Conservation (phyloP, 495 filamentous ascomycete genomes). For the Daldinia caldariorum region DNA sequence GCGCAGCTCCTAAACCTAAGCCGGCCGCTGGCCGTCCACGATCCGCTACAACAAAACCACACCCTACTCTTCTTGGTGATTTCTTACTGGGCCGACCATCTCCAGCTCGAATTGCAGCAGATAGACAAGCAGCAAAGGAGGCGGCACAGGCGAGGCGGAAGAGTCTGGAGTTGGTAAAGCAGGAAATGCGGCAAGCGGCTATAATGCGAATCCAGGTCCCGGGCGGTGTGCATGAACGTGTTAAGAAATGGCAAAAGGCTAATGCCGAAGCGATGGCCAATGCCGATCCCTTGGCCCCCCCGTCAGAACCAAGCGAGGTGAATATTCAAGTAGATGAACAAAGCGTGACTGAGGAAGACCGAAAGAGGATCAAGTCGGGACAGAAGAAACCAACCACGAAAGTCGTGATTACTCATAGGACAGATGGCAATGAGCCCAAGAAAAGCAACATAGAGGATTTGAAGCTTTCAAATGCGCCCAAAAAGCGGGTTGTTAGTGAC, state of each 20-base stretch:
- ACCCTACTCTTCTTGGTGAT: slow-evolving; percentile 61
- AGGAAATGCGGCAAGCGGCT: slow-evolving; percentile 61
- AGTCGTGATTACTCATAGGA: slow-evolving; percentile 19
- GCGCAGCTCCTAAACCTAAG: slow-evolving; percentile 54
- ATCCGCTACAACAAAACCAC: slow-evolving; percentile 38
- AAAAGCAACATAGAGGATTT: slow-evolving; percentile 42
- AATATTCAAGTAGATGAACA: slow-evolving; percentile 55
- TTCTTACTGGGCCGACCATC: slow-evolving; percentile 64
- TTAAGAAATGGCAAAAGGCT: slow-evolving; percentile 80
- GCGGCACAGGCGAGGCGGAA: slow-evolving; percentile 54
- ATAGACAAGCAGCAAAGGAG: slow-evolving; percentile 48
- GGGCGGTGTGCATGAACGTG: slow-evolving; percentile 69
- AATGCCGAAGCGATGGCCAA: slow-evolving; percentile 64
- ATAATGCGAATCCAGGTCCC: slow-evolving; percentile 60
- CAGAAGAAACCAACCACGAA: slow-evolving; percentile 51
- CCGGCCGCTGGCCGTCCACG: slow-evolving; percentile 49
- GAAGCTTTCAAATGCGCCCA: slow-evolving; percentile 57
- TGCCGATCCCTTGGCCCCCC: slow-evolving; percentile 52
- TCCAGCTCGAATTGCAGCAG: slow-evolving; percentile 54
- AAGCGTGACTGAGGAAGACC: slow-evolving; percentile 61
- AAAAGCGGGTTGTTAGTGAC: slow-evolving; percentile 83
- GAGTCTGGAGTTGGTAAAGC: slow-evolving; percentile 57
- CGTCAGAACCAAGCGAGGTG: slow-evolving; percentile 57
- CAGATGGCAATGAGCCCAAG: slow-evolving; percentile 27
- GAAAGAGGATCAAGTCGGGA: slow-evolving; percentile 58